Evolutionary conservation across 2,329 filamentous ascomycete genomes (phyloP).

Genomic region (Lomentospora prolificans): DNA sequence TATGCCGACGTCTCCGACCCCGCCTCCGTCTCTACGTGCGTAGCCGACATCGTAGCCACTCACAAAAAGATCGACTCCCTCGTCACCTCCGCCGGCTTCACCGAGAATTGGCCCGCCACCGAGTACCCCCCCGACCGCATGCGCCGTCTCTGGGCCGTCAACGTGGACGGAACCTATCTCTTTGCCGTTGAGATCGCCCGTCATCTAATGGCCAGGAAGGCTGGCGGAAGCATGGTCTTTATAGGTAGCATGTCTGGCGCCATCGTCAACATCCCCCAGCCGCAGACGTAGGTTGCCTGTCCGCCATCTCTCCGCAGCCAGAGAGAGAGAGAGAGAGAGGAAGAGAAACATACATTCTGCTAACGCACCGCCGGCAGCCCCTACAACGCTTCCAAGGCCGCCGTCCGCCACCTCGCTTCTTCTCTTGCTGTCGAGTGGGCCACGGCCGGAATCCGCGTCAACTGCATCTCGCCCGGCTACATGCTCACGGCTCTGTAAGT

Average conservation of each 20-base stretch:
- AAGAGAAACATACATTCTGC: too few relatives aligned
- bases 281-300: constrained; percentile 44
- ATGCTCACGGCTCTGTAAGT: constrained; percentile 74
- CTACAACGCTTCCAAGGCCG: constrained; percentile 83
- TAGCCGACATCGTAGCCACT: constrained; percentile 30
- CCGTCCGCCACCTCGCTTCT: constrained; percentile 68
- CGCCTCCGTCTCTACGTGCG: constrained; percentile 5
- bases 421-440: constrained; percentile 80
- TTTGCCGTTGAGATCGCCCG: constrained; percentile 64
- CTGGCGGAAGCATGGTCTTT: constrained; percentile 64
- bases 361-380: constrained; percentile 34
- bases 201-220: constrained; percentile 60
- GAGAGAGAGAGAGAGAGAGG: neutral
- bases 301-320: too few relatives aligned
- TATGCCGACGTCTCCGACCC: constrained; percentile 34
- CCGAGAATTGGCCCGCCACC: constrained; percentile 88
- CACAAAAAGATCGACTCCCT: constrained; percentile 85
- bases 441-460: constrained; percentile 70
- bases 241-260: constrained; percentile 74
- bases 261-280: constrained; percentile 79
- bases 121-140: constrained; percentile 83
- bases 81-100: constrained; percentile 94
- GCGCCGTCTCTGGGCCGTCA: constrained; percentile 69
- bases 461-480: constrained; percentile 77
- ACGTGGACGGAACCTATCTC: constrained; percentile 70